Base-by-base conservation (phyloP, 2,329 filamentous ascomycete genomes). In the Coniella lustricola region DNA sequence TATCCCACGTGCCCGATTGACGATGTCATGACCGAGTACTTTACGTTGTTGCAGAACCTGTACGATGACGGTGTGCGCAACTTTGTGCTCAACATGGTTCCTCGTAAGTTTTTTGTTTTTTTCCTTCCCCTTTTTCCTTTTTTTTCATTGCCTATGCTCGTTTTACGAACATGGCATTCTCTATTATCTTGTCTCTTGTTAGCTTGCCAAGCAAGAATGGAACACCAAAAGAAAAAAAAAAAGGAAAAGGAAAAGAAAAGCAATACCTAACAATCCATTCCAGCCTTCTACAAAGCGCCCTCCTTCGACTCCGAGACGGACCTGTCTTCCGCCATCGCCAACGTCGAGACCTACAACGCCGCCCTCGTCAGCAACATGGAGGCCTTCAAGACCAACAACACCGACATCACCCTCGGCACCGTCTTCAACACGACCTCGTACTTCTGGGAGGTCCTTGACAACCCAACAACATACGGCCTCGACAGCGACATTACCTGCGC, bases 51-150 rank as follows among this genome's bases (percentile, higher is more conserved):
- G 34, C 50, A 52, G 20, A 44, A 47, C 39, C 21, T 52, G 17
- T 52, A 52, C 31, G 36, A 50, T 39, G 47, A 52, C 12, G 50
- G 47, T 17, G 50, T 43, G n/a, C 43, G 50, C 22, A 50, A 52
- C 47, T 52, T 50, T 44, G 50, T 47, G 17, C 21, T 52, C 2
- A 47, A 47, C 22, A 47, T 38, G 3, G 50, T 52, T 3, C 47
- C 50, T 37, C 47, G 47, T 50, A 44, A 44, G 44, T 47, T 17
- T 4, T 14, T 8, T 34, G 9, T 22, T 3, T 17, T n/a, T 14
- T 29, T n/a, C 29, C 2, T 20, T 14, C 7, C 29, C 22, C 18
- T 10, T 12, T 18, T 16, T 8, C 17, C 34, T 7, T 21, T 4
- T 7, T 1, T 7, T 17, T 2, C n/a, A 10, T 29, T 10, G 25